Evolutionary conservation across 441 rosid species (phyloP).

Genomic region (Populus hybrid): DNA sequence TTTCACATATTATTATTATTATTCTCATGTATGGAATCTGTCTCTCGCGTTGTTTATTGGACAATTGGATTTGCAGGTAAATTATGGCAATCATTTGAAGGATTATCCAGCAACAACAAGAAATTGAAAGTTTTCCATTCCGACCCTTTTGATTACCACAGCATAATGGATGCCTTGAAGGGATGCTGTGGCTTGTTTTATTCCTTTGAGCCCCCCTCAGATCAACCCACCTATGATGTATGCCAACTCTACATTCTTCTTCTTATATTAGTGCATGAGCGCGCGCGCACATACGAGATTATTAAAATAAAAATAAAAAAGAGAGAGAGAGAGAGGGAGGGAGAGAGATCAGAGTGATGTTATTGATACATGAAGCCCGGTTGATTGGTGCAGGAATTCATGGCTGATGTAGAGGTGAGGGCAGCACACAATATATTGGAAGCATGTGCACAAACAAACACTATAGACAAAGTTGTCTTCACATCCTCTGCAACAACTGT

Average conservation of each 20-base stretch:
- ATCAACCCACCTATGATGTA: constrained; percentile 56
- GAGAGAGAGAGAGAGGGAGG: too few relatives aligned
- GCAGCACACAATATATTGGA: constrained; percentile 70
- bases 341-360: too few relatives aligned
- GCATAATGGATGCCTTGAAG: constrained; percentile 48
- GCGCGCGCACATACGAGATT: too few relatives aligned
- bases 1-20: not conserved
- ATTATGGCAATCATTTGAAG: constrained; percentile 16
- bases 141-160: constrained; percentile 64
- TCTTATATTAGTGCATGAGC: too few relatives aligned
- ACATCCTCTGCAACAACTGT: constrained; percentile 57
- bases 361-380: too few relatives aligned
- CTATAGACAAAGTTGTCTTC: constrained; percentile 62
- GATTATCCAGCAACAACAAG: constrained; percentile 21
- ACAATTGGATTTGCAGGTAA: constrained; percentile 23
- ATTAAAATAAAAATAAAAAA: too few relatives aligned
- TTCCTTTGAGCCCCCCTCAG: constrained; percentile 51
- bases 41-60: not conserved
- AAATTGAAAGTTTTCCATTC: constrained; percentile 45
- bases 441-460: constrained; percentile 62
- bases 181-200: constrained; percentile 67
- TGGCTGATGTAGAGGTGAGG: constrained; percentile 62
- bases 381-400: constrained; percentile 40
- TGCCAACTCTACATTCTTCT: not conserved
- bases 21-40: too few relatives aligned